Evolutionary conservation across 768 basidiomycete species (phyloP).

Genomic region (Solioccasus polychromus): DNA sequence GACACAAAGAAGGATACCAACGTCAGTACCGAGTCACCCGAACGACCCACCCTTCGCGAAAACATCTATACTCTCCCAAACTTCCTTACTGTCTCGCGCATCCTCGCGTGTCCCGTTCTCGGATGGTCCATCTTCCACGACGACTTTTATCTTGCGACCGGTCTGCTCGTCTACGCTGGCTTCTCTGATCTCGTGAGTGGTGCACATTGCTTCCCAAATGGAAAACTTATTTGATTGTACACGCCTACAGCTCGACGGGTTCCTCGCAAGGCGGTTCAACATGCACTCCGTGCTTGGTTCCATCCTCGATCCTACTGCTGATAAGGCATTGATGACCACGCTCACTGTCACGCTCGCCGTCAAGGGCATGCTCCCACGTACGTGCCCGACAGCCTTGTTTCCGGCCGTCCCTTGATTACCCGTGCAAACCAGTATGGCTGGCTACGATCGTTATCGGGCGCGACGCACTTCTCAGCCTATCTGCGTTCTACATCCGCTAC

Average conservation of each 20-base stretch:
- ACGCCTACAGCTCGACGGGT: constrained; percentile 71
- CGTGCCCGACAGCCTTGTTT: constrained; percentile 23
- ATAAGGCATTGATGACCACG: constrained; percentile 95
- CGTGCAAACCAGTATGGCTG: constrained; percentile 62
- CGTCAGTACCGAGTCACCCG: constrained; percentile 2
- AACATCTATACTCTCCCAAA: constrained; percentile 97
- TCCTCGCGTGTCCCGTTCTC: constrained; percentile 86
- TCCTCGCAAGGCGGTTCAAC: constrained; percentile 78
- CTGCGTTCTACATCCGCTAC: constrained; percentile 92
- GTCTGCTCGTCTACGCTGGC: constrained; percentile 87
- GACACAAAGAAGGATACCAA: constrained; percentile 5
- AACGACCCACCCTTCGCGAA: constrained; percentile 52
- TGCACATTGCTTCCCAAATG: neutral
- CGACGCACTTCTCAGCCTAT: constrained; percentile 80
- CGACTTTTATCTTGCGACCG: constrained; percentile 77
- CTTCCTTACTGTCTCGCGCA: constrained; percentile 81
- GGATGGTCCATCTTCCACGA: constrained; percentile 86
- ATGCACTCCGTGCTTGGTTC: constrained; percentile 92
- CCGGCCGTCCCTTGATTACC: neutral
- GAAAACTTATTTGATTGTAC: neutral
- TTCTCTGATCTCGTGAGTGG: constrained; percentile 80
- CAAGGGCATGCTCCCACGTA: constrained; percentile 81
- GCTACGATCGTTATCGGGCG: constrained; percentile 86
- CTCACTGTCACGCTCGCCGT: constrained; percentile 82
- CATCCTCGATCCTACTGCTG: constrained; percentile 95